Conservation (phyloP, 1,284 basidiomycete species). For the Trichosporon sp. region DNA sequence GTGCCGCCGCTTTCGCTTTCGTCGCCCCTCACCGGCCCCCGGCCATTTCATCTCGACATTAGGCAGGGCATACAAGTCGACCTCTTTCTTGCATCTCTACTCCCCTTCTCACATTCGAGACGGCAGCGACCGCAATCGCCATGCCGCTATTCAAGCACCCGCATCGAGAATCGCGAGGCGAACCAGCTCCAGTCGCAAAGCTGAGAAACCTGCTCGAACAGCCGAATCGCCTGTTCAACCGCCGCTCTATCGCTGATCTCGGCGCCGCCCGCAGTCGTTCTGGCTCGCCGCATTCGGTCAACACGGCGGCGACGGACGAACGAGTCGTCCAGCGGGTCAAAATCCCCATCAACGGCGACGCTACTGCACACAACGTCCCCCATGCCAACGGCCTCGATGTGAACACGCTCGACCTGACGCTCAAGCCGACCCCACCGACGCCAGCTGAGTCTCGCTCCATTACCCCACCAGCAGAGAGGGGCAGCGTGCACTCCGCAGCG, state of each 20-base stretch:
- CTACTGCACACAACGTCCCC: not conserved
- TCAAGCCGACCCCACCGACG: not conserved
- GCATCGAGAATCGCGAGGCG: not conserved
- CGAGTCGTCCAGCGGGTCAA: not conserved
- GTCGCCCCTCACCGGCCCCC: not conserved
- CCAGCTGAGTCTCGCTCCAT: not conserved
- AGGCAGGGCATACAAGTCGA: no score
- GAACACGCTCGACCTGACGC: not conserved
- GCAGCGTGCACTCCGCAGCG: no score
- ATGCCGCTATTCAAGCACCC: conserved; percentile 2
- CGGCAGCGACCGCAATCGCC: not conserved
- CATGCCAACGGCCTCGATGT: not conserved
- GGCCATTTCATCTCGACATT: no score
- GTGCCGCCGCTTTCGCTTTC: not conserved
- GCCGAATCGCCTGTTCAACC: conserved; percentile 1
- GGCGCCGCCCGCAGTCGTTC: not conserved
- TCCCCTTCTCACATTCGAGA: no score
- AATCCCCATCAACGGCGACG: not conserved
- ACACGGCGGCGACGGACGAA: not conserved
- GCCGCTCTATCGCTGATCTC: not conserved
- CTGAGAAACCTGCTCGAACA: not conserved
- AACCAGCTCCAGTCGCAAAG: not conserved
- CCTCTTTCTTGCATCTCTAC: no score
- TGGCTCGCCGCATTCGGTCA: not conserved
- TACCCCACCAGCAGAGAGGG: not conserved